Base-by-base conservation (phyloP, 169 alveolate species). In the Plasmodium falciparum region DNA sequence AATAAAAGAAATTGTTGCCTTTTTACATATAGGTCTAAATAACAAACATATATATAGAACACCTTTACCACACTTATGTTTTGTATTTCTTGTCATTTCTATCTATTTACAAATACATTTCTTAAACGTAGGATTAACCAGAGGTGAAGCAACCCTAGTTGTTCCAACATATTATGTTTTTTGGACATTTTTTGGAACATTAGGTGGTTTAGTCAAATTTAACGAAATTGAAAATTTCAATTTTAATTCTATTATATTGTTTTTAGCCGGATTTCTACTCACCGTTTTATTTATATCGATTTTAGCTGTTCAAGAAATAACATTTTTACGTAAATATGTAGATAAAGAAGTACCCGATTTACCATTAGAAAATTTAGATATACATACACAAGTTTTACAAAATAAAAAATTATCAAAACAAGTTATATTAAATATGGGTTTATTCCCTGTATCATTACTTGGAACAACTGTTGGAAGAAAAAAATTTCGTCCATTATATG, bases 101-200 rank as follows among this genome's bases (percentile, higher is more conserved):
- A 95, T 95, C 4, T 95, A 96, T 93, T 83, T 86, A 26, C 94
- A 95, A 92, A 95, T 95, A 74, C 96, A 95, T 88, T 95, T 93
- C 86, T 74, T 93, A 65, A 95, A 95, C 62, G 73, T 94, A 74
- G 97, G 97, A 12, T 93, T 95, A 54, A 94, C 96, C 29, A 76
- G 94, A 73, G 96, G 97, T 7, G 97, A 95, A 50, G 96, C 97
- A 49, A 95, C 97, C 15, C 88, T 93, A 39, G 96, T 95, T 17
- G 96, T 95, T 29, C 97, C 97, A 15, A 89, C 96, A 9, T 95
- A 95, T 73, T 95, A 95, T 83, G 96, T 95, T 47, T 91, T 92
- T 73, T 95, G 97, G 97, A 94, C 96, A 1, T 91, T 95, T 62
- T 95, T 95, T 67, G 96, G 97, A 71, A 95, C 97, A 49, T 88